Evolutionary conservation across 352 stramenopile genomes (phyloP), one percentile per base, ranked within the genome.

Genomic region (Phytophthora litchii): DNA sequence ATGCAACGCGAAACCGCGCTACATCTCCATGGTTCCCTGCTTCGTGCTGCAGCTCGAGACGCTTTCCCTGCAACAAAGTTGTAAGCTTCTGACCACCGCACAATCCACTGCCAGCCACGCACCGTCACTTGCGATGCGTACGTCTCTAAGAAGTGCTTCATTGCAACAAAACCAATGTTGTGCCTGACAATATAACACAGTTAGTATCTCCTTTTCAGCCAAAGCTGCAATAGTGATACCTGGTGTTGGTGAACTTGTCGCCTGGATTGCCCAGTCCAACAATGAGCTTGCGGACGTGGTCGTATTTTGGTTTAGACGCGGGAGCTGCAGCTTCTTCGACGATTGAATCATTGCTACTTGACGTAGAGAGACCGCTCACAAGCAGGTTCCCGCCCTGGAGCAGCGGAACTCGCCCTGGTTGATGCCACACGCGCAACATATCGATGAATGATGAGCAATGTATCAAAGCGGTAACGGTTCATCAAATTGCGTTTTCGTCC

Each of bases 231-330:
- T 46, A 32, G n/a, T 21, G 12, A 19, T 46, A 92, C 86, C 86
- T 71, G 14, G 87, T 95, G 53, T 78, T 76, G n/a, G 62, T 68
- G 56, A 80, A 95, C 56, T 95, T 92, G 51, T 92, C 75, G 49
- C 85, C 83, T 6, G 87, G 85, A 52, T 95, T 95, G 29, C 87
- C 87, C 41, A 95, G 57, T n/a, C 87, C 87, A 3, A 95, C 87
- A 34, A 95, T 60, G 25, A 95, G 69, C 54, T 93, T 93, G 51
- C 84, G 84, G 40, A 91, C 77, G 45, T 89, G 64, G 21, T 89
- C 72, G 60, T 86, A 89, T 70, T 81, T 84, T 20, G 56, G 44
- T 20, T 68, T 32, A 32, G 42, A 35, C 3, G 38, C 34, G 5
- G 42, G 23, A 14, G 29, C 23, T 40, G 3, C 44, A 43, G 58